Evolutionary conservation across 164 flowering plant genomes (phyloP), one percentile per base, ranked within the genome.

Genomic region (Vitis rotundifolia): DNA sequence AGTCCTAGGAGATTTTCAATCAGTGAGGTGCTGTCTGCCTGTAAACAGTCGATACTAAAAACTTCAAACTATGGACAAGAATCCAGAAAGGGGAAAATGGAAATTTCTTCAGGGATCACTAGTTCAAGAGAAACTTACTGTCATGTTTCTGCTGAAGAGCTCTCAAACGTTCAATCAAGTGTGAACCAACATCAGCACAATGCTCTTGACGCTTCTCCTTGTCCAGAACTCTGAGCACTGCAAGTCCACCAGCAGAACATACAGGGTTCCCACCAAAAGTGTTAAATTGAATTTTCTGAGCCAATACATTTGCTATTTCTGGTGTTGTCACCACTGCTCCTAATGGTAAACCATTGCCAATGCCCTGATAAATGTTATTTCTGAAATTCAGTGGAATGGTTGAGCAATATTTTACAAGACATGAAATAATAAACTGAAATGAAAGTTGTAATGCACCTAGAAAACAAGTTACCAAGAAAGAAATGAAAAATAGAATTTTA

Each of bases 201-300:
- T 93, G 99, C 49, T 75, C 73, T 78, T 95, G 99, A 37, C 97
- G 98, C 78, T 85, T 88, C 81, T 95, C 99, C 70, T 87, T 85
- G 61, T 95, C 98, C 64, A 95, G 73, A 66, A 95, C 99, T 63
- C 69, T 90, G 19, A 95, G 94, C 59, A 95, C 99, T 31, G 96
- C 97, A 71, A 79, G 97, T 49, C 99, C 99, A 66, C 99, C 97
- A 72, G 97, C 87, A 71, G 97, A 91, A 72, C 99, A 93, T 2
- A 93, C 98, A 59, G 99, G 99, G 78, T 95, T 95, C 52, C 99
- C 98, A 29, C 99, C 99, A 79, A 91, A 95, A 50, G 99, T 95
- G 80, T 95, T 95, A 63, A 95, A 95, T 69, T 89, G 98, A 75
- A 91, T 86, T 77, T 91, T 93, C 68, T 89, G 92, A 66, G 97